Evolutionary conservation across 129 eudicot genomes (phyloP), one percentile per base, ranked within the genome.

Genomic region (Cynara cardunculus): DNA sequence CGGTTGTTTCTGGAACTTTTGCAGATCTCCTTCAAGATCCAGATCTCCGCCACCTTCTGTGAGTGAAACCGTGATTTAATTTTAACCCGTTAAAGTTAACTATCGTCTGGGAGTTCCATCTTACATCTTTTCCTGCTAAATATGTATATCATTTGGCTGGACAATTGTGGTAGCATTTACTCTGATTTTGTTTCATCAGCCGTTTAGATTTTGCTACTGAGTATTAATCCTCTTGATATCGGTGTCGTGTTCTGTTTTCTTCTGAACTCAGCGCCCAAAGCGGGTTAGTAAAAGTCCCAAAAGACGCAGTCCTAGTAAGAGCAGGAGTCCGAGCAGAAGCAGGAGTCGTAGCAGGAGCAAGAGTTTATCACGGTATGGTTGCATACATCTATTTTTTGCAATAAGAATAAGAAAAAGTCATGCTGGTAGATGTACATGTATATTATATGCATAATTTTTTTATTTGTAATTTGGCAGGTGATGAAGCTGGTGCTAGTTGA

Each of bases 1-100:
- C 83, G 87, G 80, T 92, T 92, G 85, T 94, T 92, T 94, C 86
- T 94, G 97, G 94, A 92, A 89, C 94, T 92, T 95, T 95, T 95
- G 96, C 99, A 95, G 99, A 95, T 95, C 97, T 71, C 97, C 88
- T 30, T 90, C 99, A 92, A 92, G 97, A 84, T 95, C 99, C 94
- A 90, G 94, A 82, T 95, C 99, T 25, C 99, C 97, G 4, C 83
- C 80, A 41, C 91, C 94, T 34, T 78, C 97, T 90, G 97, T 95
- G 92, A 95, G 99, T 91, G 22, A 26, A n/a, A 59, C 64, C 11
- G 3, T 74, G 16, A 26, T 24, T n/a, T 30, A 18, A 4, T 31
- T n/a, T 49, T 2, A 41, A 39, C 27, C 67, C 72, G 16, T 62
- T 62, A 25, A 25, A n/a, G n/a, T 26, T 34, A 7, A 59, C 41